phyloP scores from a whole-genome alignment of 2,329 filamentous ascomycete species.

The Neonectria ditissima region DNA sequence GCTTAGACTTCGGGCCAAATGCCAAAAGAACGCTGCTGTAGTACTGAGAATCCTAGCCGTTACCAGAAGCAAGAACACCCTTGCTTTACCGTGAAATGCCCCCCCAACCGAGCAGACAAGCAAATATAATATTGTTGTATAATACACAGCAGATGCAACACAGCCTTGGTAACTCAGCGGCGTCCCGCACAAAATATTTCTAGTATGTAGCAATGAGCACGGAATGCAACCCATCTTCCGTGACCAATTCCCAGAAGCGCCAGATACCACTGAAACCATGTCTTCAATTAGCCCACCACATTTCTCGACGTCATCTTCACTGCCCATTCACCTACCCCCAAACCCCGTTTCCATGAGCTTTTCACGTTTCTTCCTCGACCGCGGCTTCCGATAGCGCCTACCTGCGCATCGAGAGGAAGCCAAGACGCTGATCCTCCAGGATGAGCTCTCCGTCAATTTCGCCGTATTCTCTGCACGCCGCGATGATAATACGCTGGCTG shows the following conservation, averaged over 20 bases:
- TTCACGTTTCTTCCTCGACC: neutral
- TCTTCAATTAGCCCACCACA: constrained; percentile 22
- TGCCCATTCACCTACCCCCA: constrained; percentile 11
- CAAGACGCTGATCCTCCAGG: constrained; percentile 9
- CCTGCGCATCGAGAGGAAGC: neutral
- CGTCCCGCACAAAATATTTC: constrained; percentile 12
- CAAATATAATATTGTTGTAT: constrained; percentile 22
- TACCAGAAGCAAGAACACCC: neutral
- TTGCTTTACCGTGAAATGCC: too few species aligned
- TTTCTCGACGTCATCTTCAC: constrained; percentile 7
- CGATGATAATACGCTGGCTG: constrained; percentile 1
- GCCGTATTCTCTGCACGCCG: constrained; percentile 4
- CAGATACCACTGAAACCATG: constrained; percentile 19
- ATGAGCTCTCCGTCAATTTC: constrained; percentile 15
- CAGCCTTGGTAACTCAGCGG: constrained; percentile 13
- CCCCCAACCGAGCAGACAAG: neutral
- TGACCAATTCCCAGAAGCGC: constrained; percentile 21
- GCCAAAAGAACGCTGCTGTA: neutral
- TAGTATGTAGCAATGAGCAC: constrained; percentile 1
- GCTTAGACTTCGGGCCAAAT: neutral
- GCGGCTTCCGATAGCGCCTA: neutral
- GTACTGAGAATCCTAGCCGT: neutral
- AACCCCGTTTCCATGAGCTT: neutral
- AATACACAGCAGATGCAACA: constrained; percentile 24
- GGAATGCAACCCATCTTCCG: constrained; percentile 13